phyloP scores from a whole-genome alignment of 169 alveolate genomes.

The Plasmodium inui region DNA sequence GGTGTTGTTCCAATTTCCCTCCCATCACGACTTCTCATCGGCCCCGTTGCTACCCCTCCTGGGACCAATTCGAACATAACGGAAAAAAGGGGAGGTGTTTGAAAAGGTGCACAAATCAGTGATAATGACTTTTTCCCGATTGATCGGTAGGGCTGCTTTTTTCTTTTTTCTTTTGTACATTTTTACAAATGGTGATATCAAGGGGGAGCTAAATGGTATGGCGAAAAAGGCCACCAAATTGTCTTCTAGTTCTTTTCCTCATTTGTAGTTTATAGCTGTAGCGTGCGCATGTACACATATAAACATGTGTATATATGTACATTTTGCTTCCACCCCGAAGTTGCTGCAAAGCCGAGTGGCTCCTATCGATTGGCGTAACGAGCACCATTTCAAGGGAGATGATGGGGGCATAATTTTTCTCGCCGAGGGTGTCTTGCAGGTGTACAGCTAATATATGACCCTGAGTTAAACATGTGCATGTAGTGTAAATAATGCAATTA shows the following conservation, averaged over 20 bases:
- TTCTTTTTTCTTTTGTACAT: background rate
- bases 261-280: background rate
- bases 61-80: background rate
- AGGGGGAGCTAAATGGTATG: background rate
- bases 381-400: background rate
- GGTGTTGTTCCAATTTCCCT: background rate
- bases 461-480: background rate
- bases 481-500: background rate
- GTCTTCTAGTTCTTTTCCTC: background rate
- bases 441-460: background rate
- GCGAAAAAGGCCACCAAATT: background rate
- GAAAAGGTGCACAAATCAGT: background rate
- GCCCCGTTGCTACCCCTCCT: background rate
- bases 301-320: background rate
- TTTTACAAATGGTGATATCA: background rate
- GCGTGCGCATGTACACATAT: background rate
- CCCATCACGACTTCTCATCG: background rate
- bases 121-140: background rate
- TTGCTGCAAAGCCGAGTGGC: background rate
- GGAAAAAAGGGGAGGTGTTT: background rate
- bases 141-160: background rate
- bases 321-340: background rate
- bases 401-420: background rate
- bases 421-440: background rate
- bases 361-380: background rate